A percentile compares a stretch with the other conserved stretches of the same genome.
These are phyloP conservation scores for Cutaneotrichosporon sp. DNA, from an alignment of 1,284 basidiomycete species.

Conservation along the genomic window DNA sequence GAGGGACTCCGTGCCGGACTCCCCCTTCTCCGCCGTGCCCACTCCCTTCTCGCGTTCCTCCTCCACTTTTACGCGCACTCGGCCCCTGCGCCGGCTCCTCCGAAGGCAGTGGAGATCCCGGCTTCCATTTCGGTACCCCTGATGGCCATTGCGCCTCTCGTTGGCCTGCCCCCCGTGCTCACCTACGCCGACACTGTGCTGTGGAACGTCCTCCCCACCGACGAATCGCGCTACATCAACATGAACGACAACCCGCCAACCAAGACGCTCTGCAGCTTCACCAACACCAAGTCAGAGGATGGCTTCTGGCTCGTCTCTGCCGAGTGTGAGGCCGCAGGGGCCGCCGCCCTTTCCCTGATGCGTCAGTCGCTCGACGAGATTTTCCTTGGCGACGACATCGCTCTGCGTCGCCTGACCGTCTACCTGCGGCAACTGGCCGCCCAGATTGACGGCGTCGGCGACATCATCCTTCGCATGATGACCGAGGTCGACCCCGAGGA, in stretches of 20 bases:
- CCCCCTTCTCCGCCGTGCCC: conserved; percentile 68
- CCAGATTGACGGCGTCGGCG: conserved; percentile 63
- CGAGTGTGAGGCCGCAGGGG: conserved; percentile 87
- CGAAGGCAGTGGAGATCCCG: conserved; percentile 53
- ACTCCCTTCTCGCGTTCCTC: conserved; percentile 77
- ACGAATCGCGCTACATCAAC: conserved; percentile 55
- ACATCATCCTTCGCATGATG: conserved; percentile 62
- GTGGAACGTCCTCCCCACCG: conserved; percentile 69
- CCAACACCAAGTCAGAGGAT: conserved; percentile 73
- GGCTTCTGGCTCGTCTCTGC: conserved; percentile 86
- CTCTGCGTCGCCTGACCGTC: conserved; percentile 64
- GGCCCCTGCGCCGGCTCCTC: conserved; percentile 28
- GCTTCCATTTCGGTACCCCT: conserved; percentile 69
- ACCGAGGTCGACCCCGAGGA: conserved; percentile 69
- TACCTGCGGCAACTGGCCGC: conserved; percentile 65
- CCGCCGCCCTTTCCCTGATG: conserved; percentile 80
- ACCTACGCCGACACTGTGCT: conserved; percentile 92
- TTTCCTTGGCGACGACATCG: conserved; percentile 78
- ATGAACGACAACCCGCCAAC: conserved; percentile 53
- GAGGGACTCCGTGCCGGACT: conserved; percentile 56
- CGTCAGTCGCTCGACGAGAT: conserved; percentile 82
- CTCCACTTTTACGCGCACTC: conserved; percentile 86
- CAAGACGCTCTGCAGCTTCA: conserved; percentile 64
- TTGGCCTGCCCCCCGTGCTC: conserved; percentile 81
- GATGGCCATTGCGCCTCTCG: conserved; percentile 65